Base-by-base conservation (phyloP, 108 stramenopile genomes). In the Cyclostephanos tholiformis region DNA sequence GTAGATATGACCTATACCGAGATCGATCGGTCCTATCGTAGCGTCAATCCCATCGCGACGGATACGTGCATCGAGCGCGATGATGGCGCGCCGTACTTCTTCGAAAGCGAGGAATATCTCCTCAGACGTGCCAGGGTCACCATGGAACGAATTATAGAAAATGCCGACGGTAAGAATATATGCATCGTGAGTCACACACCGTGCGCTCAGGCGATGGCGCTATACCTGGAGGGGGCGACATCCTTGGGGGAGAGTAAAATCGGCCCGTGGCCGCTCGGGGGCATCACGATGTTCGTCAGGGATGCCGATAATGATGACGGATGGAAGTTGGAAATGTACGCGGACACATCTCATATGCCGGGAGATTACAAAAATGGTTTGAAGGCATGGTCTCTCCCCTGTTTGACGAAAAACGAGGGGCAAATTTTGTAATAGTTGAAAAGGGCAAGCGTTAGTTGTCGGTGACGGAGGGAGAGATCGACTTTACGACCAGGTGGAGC, bases 151-250 rank as follows among this genome's bases (percentile, higher is more conserved):
- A 65, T 90, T 51, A 43, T 92, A 8, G 64, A 86, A 41, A 26
- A 72, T 66, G 67, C 75, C 30, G 32, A 75, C 65, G 81, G 74
- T 0, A 75, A 69, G 30, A 77, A 72, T 58, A 69, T 91, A 26
- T 85, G 73, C 43, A 84, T 91, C 68, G 90, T 91, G 16, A 85
- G 86, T 50, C 90, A 91, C 71, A 85, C 86, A 17, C 88, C 90
- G 9, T 91, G 90, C 65, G 75, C 78, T 13, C 88, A 89, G 53
- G 74, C 84, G 44, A 75, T 89, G 80, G 86, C 88, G 12, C 64
- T 86, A n/a, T 64, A 64, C 36, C 58, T 91, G 23, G 87, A 88
- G 64, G 79, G 76, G 39, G 69, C 76, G 10, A 61, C 53, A 29
- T 72, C 76, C 13, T 36, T 72, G 23, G 50, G 56, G 44, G 75